A percentile compares a stretch with the other conserved stretches of the same genome.
phyloP scores from a whole-genome alignment of 495 filamentous ascomycete genomes.

The Penicillium waksmanii region DNA sequence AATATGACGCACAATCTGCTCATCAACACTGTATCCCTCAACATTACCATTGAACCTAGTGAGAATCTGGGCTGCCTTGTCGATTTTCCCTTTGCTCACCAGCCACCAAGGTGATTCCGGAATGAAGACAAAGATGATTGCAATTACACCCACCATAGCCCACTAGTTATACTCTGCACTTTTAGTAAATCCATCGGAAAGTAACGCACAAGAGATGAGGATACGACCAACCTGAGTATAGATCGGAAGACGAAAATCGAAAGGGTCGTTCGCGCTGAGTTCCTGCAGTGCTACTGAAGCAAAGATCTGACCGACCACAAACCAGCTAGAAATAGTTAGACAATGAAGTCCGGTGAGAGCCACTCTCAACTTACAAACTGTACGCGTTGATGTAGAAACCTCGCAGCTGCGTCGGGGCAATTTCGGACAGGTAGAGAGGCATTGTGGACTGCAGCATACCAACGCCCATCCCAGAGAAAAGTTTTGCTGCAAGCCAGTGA shows the following conservation, averaged over 20 bases:
- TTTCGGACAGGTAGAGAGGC: slow-evolving; percentile 46
- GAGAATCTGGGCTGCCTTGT: slow-evolving; percentile 35
- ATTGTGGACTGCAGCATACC: slow-evolving; percentile 47
- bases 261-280: slow-evolving; percentile 30
- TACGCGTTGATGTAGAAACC: slow-evolving; percentile 48
- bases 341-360: background rate
- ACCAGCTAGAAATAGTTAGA: slow-evolving; percentile 35
- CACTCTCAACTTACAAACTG: slow-evolving; percentile 31
- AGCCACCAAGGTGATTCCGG: slow-evolving; percentile 46
- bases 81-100: slow-evolving; percentile 40
- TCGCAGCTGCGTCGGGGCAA: slow-evolving; percentile 42
- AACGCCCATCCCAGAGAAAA: slow-evolving; percentile 46
- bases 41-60: slow-evolving; percentile 32
- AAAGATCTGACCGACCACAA: slow-evolving; percentile 44
- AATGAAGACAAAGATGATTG: slow-evolving; percentile 34
- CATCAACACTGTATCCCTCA: slow-evolving; percentile 32
- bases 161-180: slow-evolving; percentile 21
- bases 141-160: slow-evolving; percentile 38
- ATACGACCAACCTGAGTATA: slow-evolving; percentile 35
- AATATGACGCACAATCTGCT: slow-evolving; percentile 36
- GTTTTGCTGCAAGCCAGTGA: slow-evolving; percentile 46
- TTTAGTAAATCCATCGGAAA: background rate
- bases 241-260: slow-evolving; percentile 41
- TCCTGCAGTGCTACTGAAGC: slow-evolving; percentile 42
- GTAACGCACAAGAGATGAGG: background rate